Evolutionary conservation across 768 basidiomycete genomes (phyloP), one percentile per base, ranked within the genome.

Genomic region (Podaxis pistillaris): DNA sequence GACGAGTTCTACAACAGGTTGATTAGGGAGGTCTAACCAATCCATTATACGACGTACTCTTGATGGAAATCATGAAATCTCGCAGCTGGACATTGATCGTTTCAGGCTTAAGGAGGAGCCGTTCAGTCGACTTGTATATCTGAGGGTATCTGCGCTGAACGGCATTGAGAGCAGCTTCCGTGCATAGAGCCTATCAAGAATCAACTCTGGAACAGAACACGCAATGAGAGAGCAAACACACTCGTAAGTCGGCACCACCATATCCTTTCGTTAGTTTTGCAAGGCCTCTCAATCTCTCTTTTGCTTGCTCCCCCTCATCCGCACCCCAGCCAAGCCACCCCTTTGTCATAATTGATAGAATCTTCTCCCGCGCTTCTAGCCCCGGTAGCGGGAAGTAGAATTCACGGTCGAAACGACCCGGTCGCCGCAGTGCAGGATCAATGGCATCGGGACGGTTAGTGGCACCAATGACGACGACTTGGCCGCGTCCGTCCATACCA

Each of bases 381-480:
- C 86, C 86, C 0, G 97, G 97, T 47, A 99, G 73, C 3, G 93
- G 92, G 74, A 99, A 98, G 76, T 97, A 98, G 74, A 99, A 98
- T 75, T 98, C 96, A 56, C 97, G 80, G 76, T 99, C 97, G 69
- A 99, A 98, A 64, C 97, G 81, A 17, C 97, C 97, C 0, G 96
- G 97, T 26, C 97, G 81, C 33, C 97, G 82, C 55, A 99, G 75
- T 1, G 97, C 97, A 19, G 97, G 94, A 74, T 99, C 97, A 61
- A 99, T 89, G n/a, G 95, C 92, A 73, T 99, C 97, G 0, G 96
- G 96, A 64, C 97, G 75, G 72, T 99, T 99, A 2, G 97, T 99
- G 1, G 97, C 97, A 30, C 97, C 97, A 67, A 98, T 98, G 33
- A 99, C 94, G 28, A 98, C 85, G 17, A 99, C 96, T 74, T 98